Evolutionary conservation across 345 rosid genomes (phyloP), one percentile per base, ranked within the genome.

Genomic region (Linum trigynum): DNA sequence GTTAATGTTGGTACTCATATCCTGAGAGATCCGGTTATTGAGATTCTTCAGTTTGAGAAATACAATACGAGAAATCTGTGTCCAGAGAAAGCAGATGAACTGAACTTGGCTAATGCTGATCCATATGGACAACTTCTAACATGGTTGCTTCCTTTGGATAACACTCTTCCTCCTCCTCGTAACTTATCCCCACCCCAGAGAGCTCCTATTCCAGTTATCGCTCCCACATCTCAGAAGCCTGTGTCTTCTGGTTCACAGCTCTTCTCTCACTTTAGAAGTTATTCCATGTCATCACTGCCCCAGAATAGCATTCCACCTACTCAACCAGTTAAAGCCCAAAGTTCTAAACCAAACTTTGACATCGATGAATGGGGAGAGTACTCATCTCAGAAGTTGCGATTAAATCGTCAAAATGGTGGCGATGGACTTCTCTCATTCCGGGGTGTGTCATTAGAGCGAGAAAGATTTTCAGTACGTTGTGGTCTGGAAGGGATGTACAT

Each of bases 11-110:
- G 83, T 64, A 83, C 84, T 59, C 83, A 86, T 76, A 81, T 71
- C 73, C 79, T 79, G 56, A 85, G 75, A 83, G 86, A 95, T 66
- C 96, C 99, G 37, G 72, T 86, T 72, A 84, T 95, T 66, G 99
- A 95, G 87, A 84, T 95, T 80, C 87, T 87, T 78, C 97, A 95
- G 77, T 95, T 95, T 77, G 99, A 95, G 85, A 91, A 86, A 80
- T 77, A 76, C 75, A 79, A 76, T 74, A 79, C 76, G 32, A 78
- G 66, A 71, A 78, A 67, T 39, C 57, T 51, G 38, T 71, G 68
- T 72, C 66, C 71, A 14, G 79, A 76, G 77, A 71, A 81, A 48
- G 69, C 63, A 64, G 81, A 75, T 40, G 76, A 72, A 70, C 66
- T 67, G 12, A 69, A 68, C 65, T 67, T 70, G 69, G 63, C 71